Percentiles rank a stretch among this genome's conserved stretches.
Evolutionary conservation across 2,329 filamentous ascomycete species (phyloP).

Genomic region (Fusarium lateritium): DNA sequence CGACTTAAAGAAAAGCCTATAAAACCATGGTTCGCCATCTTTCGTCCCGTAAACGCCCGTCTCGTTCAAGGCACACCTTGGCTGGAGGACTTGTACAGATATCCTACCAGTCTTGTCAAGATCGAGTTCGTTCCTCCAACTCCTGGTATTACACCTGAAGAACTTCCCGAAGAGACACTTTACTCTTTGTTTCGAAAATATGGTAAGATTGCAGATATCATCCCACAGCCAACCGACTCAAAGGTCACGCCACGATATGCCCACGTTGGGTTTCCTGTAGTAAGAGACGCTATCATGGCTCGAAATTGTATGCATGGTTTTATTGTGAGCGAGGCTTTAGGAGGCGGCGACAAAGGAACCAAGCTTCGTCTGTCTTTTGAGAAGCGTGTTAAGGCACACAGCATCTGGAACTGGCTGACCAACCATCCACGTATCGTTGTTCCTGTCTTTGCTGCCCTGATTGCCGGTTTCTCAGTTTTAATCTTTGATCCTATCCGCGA

Average conservation of each 20-base stretch:
- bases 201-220: slow-evolving; percentile 90
- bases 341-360: slow-evolving; percentile 83
- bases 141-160: slow-evolving; percentile 79
- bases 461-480: slow-evolving; percentile 87
- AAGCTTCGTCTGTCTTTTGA: slow-evolving; percentile 88
- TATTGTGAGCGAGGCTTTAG: slow-evolving; percentile 75
- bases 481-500: slow-evolving; percentile 96
- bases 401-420: slow-evolving; percentile 89
- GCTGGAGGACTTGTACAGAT: slow-evolving; percentile 91
- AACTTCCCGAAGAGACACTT: slow-evolving; percentile 87
- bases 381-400: slow-evolving; percentile 80
- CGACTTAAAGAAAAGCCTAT: slow-evolving; percentile 79
- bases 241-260: slow-evolving; percentile 88
- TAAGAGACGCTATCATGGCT: slow-evolving; percentile 86
- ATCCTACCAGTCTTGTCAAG: slow-evolving; percentile 81
- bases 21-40: slow-evolving; percentile 92
- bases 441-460: slow-evolving; percentile 82
- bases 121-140: slow-evolving; percentile 87
- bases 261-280: slow-evolving; percentile 80
- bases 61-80: slow-evolving; percentile 89
- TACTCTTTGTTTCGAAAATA: slow-evolving; percentile 92
- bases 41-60: slow-evolving; percentile 77
- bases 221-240: slow-evolving; percentile 85
- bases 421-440: slow-evolving; percentile 91
- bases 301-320: slow-evolving; percentile 94